Base-by-base conservation (phyloP, 768 basidiomycete species). In the Termitomyces sp. region DNA sequence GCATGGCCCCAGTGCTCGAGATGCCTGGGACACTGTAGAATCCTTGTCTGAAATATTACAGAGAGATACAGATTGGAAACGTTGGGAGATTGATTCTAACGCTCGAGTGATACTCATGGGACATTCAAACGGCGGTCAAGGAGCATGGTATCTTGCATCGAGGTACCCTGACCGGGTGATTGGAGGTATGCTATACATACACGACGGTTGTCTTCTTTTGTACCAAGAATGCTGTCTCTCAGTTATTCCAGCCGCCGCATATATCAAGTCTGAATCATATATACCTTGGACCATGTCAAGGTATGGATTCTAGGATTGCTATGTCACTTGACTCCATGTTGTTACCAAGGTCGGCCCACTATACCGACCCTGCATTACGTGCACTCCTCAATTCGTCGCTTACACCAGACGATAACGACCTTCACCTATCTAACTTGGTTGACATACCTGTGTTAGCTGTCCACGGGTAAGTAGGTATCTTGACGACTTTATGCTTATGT, bases 81-180 rank as follows among this genome's bases (percentile, higher is more conserved):
- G 66, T 16, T 82, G 81, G 76, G 63, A 59, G 18, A 76, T 82
- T 45, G 60, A 66, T 33, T 15, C 64, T 0, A 62, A 75, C 31
- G 76, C 78, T 3, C 76, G 75, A 31, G 81, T 85, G 8, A 73
- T 88, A n/a, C 66, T 94, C n/a, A 75, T 94, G 36, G 94, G 95
- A 0, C 94, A 97, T 68, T 95, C 93, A 3, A 97, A 97, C 69
- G 94, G 94, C 31, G 94, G 93, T 13, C 95, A 95, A 70, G 94
- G 94, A 0, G 78, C 87, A 2, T 94, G 92, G 90, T 87, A 93
- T 69, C 67, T 89, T 18, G 85, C 89, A 15, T 80, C 86, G 30
- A 77, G 89, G 61, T 89, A 82, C 70, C 93, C 95, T 1, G 93
- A 95, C 68, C 78, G 81, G 55, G 82, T 89, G 12, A 64, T 86